phyloP scores from a whole-genome alignment of 257 asterid genomes.

The Oldenlandia corymbosa region DNA sequence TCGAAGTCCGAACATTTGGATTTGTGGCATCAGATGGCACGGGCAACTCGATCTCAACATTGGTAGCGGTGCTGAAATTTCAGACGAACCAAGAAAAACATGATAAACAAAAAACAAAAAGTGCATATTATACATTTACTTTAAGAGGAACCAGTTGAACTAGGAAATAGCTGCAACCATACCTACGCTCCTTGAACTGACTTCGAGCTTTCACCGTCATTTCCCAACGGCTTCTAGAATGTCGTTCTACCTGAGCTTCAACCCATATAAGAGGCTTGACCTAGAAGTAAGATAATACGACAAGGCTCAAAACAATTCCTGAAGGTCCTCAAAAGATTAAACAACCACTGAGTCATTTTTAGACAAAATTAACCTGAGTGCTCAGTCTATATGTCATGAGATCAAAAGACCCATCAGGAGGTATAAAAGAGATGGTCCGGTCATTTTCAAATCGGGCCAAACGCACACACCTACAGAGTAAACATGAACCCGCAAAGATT shows the following conservation, averaged over 20 bases:
- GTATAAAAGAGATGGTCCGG: constrained; percentile 92
- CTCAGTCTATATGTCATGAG: constrained; percentile 98
- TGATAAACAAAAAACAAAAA: no score
- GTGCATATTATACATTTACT: background rate
- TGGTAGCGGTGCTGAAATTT: constrained; percentile 85
- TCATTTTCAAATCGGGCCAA: constrained; percentile 96
- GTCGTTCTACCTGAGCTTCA: constrained; percentile 91
- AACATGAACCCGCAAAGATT: constrained; percentile 17
- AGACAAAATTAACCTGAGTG: constrained; percentile 68
- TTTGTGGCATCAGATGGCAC: constrained; percentile 95
- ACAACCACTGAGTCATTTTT: background rate
- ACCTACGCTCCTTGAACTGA: constrained; percentile 99
- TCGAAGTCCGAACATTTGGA: constrained; percentile 92
- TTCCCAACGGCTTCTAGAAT: constrained; percentile 92
- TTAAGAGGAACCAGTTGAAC: background rate
- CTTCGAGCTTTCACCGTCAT: constrained; percentile 86
- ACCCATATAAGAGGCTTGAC: constrained; percentile 98
- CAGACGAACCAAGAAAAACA: no score
- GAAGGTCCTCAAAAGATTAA: background rate
- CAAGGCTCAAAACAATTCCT: constrained; percentile 8
- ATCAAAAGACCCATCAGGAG: constrained; percentile 99
- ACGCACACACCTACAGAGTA: constrained; percentile 81
- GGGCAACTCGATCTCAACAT: constrained; percentile 96
- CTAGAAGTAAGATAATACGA: constrained; percentile 38
- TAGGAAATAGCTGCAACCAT: constrained; percentile 12